Conservation (phyloP, 2,329 filamentous ascomycete species). For the Cordyceps tenuipes region DNA sequence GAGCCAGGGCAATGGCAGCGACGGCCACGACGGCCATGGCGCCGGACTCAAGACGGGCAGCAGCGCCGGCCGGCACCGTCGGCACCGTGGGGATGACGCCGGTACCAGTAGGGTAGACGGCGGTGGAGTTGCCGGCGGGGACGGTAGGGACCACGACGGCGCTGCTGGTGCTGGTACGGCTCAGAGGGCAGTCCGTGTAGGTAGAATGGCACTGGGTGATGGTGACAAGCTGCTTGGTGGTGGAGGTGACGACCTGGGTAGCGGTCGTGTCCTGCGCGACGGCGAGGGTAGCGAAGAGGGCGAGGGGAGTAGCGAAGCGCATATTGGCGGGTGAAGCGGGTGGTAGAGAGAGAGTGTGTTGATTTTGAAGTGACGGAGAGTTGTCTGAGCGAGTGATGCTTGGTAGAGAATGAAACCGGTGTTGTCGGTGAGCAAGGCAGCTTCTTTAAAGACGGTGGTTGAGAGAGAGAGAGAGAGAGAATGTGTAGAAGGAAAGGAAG, state of each 20-base stretch:
- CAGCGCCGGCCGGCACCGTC: constrained; percentile 21
- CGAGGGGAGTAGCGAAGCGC: constrained; percentile 36
- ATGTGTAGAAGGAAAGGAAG: background rate
- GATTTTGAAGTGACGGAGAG: background rate
- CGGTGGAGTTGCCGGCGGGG: constrained; percentile 4
- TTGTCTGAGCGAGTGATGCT: background rate
- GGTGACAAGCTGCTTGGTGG: constrained; percentile 35
- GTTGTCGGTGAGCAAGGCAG: too few species aligned
- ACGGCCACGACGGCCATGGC: constrained; percentile 20
- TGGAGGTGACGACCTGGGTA: constrained; percentile 36
- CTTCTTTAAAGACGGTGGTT: background rate
- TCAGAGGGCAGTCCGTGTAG: constrained; percentile 35
- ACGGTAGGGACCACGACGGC: background rate
- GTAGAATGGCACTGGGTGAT: constrained; percentile 40
- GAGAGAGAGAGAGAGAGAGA: background rate
- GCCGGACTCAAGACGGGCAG: background rate
- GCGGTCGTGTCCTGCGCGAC: constrained; percentile 27
- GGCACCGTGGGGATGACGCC: constrained; percentile 17
- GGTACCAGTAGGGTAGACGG: constrained; percentile 9
- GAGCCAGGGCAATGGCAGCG: background rate
- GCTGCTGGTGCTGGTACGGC: constrained; percentile 20
- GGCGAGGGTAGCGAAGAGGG: constrained; percentile 32
- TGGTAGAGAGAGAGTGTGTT: background rate
- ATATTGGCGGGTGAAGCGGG: constrained; percentile 26
- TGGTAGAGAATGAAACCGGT: background rate